Evolutionary conservation across 2,329 filamentous ascomycete species (phyloP), one percentile per base, ranked within the genome.

Genomic region (Stemphylium vesicarium): DNA sequence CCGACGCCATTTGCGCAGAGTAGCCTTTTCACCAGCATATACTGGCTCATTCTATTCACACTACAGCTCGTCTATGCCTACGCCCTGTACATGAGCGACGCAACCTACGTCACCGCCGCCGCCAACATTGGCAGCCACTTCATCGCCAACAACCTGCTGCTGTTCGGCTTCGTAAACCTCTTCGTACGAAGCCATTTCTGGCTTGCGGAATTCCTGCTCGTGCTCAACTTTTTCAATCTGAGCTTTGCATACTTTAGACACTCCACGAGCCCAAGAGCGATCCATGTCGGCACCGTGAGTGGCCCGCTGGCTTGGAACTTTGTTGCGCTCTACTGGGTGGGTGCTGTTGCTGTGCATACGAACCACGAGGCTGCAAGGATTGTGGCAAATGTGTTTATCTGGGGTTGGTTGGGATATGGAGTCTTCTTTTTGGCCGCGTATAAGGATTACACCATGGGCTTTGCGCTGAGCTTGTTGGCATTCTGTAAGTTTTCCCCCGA

Each of bases 311-410:
- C 89, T 1, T 96, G 91, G 90, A 92, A 89, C 12, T 90, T 95
- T 70, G 87, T 94, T 12, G 89, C 90, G 26, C 82, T 96, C 48
- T 94, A 93, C 81, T 96, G 91, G 91, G 91, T 92, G 65, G 92
- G 92, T 8, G 91, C 92, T 16, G 87, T 93, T 42, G 90, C 90
- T 72, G 85, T 94, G 20, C 81, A 91, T 70, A 83, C 86, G 7
- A 79, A 87, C 53, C 84, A 80, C 53, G 75, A 92, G 4, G 81
- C 88, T 2, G 88, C 90, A n/a, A 82, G 91, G 42, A 88, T 96
- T 63, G 84, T 95, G 20, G 92, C 90, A 46, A 96, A 96, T 71
- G 81, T 96, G 63, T 92, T 92, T 65, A 90, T 96, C 69, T 96
- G 92, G 92, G 86, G 88, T 22, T 87, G 94, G 60, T 79, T 94